Conservation (phyloP, 768 basidiomycete species). For the Tubosaeta brunneosetosa region DNA sequence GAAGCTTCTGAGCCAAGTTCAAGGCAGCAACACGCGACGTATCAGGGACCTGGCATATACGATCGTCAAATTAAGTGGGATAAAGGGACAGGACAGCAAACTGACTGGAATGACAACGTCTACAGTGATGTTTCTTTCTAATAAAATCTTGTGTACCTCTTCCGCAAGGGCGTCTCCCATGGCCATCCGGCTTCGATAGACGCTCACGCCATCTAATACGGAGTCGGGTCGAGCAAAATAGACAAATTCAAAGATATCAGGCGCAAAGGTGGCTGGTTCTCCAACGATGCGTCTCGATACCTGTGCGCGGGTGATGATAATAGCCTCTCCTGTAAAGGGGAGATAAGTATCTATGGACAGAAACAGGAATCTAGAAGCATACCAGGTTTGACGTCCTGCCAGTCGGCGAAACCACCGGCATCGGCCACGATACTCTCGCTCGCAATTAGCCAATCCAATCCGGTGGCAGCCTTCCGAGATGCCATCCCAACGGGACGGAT, state of each 20-base stretch:
- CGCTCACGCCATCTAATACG: slow-evolving; percentile 94
- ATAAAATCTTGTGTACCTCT: slow-evolving; percentile 73
- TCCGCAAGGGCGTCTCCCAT: slow-evolving; percentile 96
- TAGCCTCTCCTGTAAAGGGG: slow-evolving; percentile 68
- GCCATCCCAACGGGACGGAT: slow-evolving; percentile 92
- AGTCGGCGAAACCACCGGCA: slow-evolving; percentile 84
- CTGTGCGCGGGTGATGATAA: slow-evolving; percentile 85
- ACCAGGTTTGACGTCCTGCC: slow-evolving; percentile 94
- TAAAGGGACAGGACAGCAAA: background rate
- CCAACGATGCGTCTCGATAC: slow-evolving; percentile 74
- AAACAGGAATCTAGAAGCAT: slow-evolving; percentile 13
- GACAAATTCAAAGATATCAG: slow-evolving; percentile 98
- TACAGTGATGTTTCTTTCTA: slow-evolving; percentile 61
- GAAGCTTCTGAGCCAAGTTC: slow-evolving; percentile 87
- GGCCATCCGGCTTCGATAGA: slow-evolving; percentile 97
- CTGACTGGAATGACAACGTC: slow-evolving; percentile 95
- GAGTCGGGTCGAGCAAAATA: slow-evolving; percentile 98
- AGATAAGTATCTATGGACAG: slow-evolving; percentile 1
- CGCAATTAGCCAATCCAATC: slow-evolving; percentile 84
- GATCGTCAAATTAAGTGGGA: background rate
- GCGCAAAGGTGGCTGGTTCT: slow-evolving; percentile 73
- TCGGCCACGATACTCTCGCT: slow-evolving; percentile 97
- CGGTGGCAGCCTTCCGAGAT: slow-evolving; percentile 51
- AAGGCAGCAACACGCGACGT: slow-evolving; percentile 95
- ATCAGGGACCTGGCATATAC: slow-evolving; percentile 70